Percentiles rank a stretch among this genome's conserved stretches.
These are phyloP conservation scores for Colletotrichum eremochloae DNA, from an alignment of 2,329 filamentous ascomycete genomes.

Conservation along the genomic window DNA sequence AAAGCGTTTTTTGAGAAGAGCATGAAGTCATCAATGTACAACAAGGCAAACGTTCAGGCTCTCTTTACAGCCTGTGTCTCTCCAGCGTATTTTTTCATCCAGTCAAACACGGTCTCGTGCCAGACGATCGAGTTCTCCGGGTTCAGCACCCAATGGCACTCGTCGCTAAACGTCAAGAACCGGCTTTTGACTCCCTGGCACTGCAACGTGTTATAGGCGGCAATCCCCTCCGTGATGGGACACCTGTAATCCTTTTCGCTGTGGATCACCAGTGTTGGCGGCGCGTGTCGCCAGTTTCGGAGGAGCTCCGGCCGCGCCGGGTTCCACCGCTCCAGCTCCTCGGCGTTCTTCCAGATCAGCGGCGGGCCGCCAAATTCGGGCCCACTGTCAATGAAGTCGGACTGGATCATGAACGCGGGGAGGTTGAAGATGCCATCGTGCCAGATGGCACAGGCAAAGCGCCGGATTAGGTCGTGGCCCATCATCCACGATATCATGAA, in stretches of 20 bases:
- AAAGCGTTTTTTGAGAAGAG: not conserved
- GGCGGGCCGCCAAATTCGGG: constrained; percentile 57
- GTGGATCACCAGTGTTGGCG: constrained; percentile 81
- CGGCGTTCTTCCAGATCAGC: constrained; percentile 59
- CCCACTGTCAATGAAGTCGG: constrained; percentile 47
- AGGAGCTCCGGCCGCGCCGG: constrained; percentile 61
- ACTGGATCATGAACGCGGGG: constrained; percentile 47
- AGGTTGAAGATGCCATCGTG: constrained; percentile 61
- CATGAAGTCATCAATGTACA: not conserved
- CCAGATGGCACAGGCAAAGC: constrained; percentile 55
- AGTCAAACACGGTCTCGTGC: constrained; percentile 77
- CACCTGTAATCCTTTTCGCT: constrained; percentile 76
- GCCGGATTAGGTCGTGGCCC: constrained; percentile 65
- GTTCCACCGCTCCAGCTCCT: constrained; percentile 65
- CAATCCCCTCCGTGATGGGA: constrained; percentile 66
- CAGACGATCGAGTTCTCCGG: constrained; percentile 78
- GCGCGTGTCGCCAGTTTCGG: constrained; percentile 69
- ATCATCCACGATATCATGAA: constrained; percentile 73
- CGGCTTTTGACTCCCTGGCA: constrained; percentile 75
- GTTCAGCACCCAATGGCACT: constrained; percentile 78
- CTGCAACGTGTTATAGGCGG: constrained; percentile 80
- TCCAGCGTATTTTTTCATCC: constrained; percentile 69
- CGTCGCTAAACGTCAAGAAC: constrained; percentile 80
- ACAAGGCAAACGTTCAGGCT: not conserved
- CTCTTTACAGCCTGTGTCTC: not conserved